A percentile compares a stretch with the other conserved stretches of the same genome.
Conservation (phyloP, 352 stramenopile genomes). For the Phytophthora pisi region DNA sequence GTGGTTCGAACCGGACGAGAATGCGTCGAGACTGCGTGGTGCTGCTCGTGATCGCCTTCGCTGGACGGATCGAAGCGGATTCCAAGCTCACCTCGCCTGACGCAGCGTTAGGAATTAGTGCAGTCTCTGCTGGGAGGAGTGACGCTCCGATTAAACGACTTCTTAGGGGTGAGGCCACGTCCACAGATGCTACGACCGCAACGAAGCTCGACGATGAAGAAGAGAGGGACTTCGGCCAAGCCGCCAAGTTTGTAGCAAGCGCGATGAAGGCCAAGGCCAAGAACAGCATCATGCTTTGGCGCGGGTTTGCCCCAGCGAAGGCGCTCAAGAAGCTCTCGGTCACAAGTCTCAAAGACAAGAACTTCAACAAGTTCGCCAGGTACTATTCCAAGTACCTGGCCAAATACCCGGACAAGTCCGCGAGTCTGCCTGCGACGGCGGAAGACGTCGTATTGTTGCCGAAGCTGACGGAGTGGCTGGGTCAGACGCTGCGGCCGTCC, state of each 20-base stretch:
- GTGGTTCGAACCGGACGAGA: neutral
- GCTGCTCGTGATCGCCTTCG: neutral
- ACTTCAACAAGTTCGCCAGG: conserved; percentile 27
- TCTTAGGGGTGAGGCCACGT: conserved; percentile 4
- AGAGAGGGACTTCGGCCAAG: neutral
- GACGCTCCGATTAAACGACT: conserved; percentile 4
- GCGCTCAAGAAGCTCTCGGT: conserved; percentile 20
- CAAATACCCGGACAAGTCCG: conserved; percentile 8
- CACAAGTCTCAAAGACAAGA: conserved; percentile 14
- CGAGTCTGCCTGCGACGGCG: conserved; percentile 5
- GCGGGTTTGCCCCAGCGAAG: conserved; percentile 8
- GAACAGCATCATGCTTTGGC: conserved; percentile 14
- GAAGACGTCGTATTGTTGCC: conserved; percentile 20
- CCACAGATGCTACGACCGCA: neutral
- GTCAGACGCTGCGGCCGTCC: neutral
- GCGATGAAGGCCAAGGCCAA: conserved; percentile 9
- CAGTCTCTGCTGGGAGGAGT: neutral
- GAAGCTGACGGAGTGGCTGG: conserved; percentile 13
- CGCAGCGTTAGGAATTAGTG: neutral
- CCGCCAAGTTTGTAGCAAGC: neutral
- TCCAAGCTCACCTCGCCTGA: neutral
- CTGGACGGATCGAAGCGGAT: neutral
- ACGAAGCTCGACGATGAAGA: neutral
- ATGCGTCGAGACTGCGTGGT: conserved; percentile 2
- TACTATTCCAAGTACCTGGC: conserved; percentile 16